Percentiles rank a stretch among this genome's conserved stretches.
Evolutionary conservation across 2,329 filamentous ascomycete genomes (phyloP).

Genomic region (Fusarium odoratissimum): DNA sequence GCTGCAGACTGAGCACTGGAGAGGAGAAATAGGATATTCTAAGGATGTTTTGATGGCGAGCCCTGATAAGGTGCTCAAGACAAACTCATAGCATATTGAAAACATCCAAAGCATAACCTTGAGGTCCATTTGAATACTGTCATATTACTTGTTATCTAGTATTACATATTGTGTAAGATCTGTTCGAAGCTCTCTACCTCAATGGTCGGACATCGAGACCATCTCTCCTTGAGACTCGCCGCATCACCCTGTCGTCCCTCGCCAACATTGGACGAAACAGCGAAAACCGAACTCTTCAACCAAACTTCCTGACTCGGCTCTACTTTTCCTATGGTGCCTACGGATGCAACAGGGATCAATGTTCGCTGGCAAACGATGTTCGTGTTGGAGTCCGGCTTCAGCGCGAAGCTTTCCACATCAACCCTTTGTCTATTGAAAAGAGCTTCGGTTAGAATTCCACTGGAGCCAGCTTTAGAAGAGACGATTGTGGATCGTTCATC

Average conservation of each 20-base stretch:
- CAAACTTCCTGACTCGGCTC: not conserved
- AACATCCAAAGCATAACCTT: not conserved
- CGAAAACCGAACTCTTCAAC: constrained; percentile 16
- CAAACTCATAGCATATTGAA: rapidly evolving
- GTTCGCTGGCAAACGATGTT: constrained; percentile 30
- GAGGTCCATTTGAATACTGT: too few relatives aligned
- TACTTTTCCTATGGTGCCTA: not conserved
- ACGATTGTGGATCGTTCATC: constrained; percentile 6
- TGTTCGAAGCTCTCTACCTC: not conserved
- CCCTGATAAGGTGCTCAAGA: not conserved
- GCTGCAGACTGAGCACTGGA: not conserved
- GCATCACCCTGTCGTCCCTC: rapidly evolving
- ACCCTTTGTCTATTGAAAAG: rapidly evolving
- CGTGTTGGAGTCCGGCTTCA: constrained; percentile 39
- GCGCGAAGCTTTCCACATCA: not conserved
- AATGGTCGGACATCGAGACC: not conserved
- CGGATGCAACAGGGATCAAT: constrained; percentile 21
- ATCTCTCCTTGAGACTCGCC: not conserved
- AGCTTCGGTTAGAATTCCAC: constrained; percentile 9
- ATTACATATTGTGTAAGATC: not conserved
- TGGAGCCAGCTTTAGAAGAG: constrained; percentile 7
- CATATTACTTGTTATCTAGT: not conserved
- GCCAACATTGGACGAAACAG: not conserved
- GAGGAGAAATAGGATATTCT: not conserved
- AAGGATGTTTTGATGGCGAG: not conserved